Base-by-base conservation (phyloP, 148 eudicot species). In the Salicornia ramosissima region DNA sequence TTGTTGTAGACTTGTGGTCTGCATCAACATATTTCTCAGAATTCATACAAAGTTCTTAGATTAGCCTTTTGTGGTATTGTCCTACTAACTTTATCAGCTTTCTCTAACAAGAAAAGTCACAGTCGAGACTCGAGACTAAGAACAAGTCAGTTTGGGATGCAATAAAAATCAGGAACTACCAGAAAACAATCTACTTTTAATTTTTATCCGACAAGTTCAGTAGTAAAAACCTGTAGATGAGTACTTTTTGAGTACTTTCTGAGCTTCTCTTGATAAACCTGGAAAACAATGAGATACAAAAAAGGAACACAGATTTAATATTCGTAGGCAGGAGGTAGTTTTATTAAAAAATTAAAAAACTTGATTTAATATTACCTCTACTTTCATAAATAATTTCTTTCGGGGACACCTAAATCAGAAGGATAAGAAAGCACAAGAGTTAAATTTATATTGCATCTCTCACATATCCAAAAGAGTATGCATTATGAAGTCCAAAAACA, bases 241-340 rank as follows among this genome's bases (percentile, higher is more conserved):
- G 81, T 87, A 94, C 65, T 89, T 89, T 70, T 83, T 88, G 12
- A 94, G 83, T 31, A 92, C 96, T 79, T 84, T 91, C 75, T 83
- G 91, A 75, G 93, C 92, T 72, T 84, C 99, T 81, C 78, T 91
- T 21, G 97, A 88, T 81, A 94, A 71, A 64, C 84, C 99, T 94
- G 80, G 39, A 76, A 65, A 67, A 28, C 39, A 31, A 64, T 31
- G 28, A 72, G 68, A 52, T 31, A 22, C 55, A 59, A 62, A 1
- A 49, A 22, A 39, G 9, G 46, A 12, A 15, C 16, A 14, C 6
- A 64, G 49, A 40, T 26, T 28, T 16, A 47, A 21, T 5, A 1
- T 25, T 59, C 50, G 16, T 19, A n/a, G 15, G 43, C 22, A 18
- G 42, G 63, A 4, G 31, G n/a, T n/a, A n/a, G n/a, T n/a, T n/a